These are phyloP conservation scores for Entomortierella lignicola DNA, from an alignment of 192 early-diverging fungal genomes.

Conservation along the genomic window DNA sequence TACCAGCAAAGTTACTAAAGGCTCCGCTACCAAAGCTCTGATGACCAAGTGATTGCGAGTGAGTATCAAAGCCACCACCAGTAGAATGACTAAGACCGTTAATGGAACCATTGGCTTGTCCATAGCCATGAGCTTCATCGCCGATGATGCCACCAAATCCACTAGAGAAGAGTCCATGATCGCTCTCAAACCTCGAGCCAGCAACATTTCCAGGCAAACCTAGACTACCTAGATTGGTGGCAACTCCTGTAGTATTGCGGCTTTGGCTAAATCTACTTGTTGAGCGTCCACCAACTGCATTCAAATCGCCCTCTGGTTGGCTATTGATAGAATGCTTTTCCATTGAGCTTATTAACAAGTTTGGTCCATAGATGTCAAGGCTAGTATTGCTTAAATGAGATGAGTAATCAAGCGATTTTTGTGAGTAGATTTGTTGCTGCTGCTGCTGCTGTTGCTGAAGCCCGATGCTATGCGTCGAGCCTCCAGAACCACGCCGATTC, in stretches of 20 bases:
- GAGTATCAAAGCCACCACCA: neutral
- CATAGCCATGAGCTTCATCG: slow-evolving; percentile 26
- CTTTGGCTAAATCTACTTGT: slow-evolving; percentile 12
- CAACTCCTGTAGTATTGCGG: neutral
- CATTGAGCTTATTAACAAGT: slow-evolving; percentile 15
- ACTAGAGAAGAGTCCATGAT: slow-evolving; percentile 38
- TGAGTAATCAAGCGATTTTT: slow-evolving; percentile 9
- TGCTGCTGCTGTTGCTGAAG: slow-evolving; percentile 31
- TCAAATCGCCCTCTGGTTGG: slow-evolving; percentile 15
- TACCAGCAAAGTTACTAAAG: slow-evolving; percentile 8
- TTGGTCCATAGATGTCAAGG: slow-evolving; percentile 24
- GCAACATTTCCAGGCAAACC: slow-evolving; percentile 8
- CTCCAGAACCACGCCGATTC: slow-evolving; percentile 40
- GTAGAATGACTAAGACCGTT: neutral
- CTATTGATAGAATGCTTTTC: slow-evolving; percentile 16
- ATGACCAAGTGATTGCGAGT: neutral
- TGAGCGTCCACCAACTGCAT: slow-evolving; percentile 11
- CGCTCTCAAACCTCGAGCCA: slow-evolving; percentile 30
- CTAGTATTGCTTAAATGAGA: slow-evolving; percentile 4
- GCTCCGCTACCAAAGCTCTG: neutral
- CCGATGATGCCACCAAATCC: slow-evolving; percentile 52
- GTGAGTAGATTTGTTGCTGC: slow-evolving; percentile 22
- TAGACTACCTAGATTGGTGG: neutral
- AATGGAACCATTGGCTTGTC: neutral
- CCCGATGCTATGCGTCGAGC: slow-evolving; percentile 25